Conservation (phyloP, 1,139 yeast species). For the Hyphopichia fennica region DNA sequence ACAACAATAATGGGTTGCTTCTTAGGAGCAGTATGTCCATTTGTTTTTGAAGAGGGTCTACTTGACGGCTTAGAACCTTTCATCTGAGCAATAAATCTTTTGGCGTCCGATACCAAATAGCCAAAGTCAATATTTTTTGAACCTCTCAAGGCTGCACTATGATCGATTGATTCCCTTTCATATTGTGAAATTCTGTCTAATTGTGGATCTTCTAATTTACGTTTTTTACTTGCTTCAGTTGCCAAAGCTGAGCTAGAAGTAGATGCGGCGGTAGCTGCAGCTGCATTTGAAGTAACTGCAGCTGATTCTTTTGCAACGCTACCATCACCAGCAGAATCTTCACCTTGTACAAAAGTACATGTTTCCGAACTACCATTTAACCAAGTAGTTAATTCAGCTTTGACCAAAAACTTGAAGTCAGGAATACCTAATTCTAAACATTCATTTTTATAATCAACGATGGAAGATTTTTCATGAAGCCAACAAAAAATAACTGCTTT, state of each 20-base stretch:
- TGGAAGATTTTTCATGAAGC: slow-evolving; percentile 70
- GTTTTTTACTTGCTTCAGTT: slow-evolving; percentile 18
- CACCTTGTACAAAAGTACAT: slow-evolving; percentile 49
- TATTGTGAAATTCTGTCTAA: slow-evolving; percentile 52
- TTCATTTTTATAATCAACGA: slow-evolving; percentile 78
- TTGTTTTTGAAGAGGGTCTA: slow-evolving; percentile 12
- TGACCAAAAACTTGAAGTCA: slow-evolving; percentile 80
- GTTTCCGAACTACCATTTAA: slow-evolving; percentile 64
- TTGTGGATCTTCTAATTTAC: slow-evolving; percentile 51
- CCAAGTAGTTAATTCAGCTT: slow-evolving; percentile 84
- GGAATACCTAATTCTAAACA: slow-evolving; percentile 66
- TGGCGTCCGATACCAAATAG: slow-evolving; percentile 71
- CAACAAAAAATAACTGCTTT: slow-evolving; percentile 78
- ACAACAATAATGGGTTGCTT: slow-evolving; percentile 90
- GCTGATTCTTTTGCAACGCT: slow-evolving; percentile 1
- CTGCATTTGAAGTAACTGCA: slow-evolving; percentile 7
- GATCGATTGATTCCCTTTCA: slow-evolving; percentile 74
- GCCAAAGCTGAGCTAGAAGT: slow-evolving; percentile 7
- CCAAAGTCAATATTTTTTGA: slow-evolving; percentile 71
- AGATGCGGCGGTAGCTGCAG: slow-evolving; percentile 7
- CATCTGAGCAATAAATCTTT: slow-evolving; percentile 56
- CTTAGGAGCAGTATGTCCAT: slow-evolving; percentile 18
- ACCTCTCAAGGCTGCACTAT: slow-evolving; percentile 80
- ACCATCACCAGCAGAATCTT: slow-evolving; percentile 6
- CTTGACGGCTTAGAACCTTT: slow-evolving; percentile 37